A percentile compares a stretch with the other conserved stretches of the same genome.
These are phyloP conservation scores for Sclerotinia subarctica DNA, from an alignment of 2,329 filamentous ascomycete species.

Conservation along the genomic window DNA sequence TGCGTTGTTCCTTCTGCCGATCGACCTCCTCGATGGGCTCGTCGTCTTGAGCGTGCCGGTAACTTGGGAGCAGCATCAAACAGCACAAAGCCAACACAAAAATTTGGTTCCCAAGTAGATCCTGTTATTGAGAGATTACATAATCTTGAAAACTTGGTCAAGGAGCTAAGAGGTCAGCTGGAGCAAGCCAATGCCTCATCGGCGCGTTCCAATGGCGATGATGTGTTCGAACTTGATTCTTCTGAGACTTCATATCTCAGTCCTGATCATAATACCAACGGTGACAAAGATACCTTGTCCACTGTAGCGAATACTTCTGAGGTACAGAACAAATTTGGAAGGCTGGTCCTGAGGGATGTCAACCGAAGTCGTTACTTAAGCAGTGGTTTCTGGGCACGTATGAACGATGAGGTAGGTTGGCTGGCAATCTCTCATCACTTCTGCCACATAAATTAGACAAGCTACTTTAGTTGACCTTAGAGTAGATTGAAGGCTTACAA, in stretches of 20 bases:
- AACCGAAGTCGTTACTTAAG: slow-evolving; percentile 45
- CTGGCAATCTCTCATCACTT: neutral
- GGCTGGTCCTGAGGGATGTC: slow-evolving; percentile 47
- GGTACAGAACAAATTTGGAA: slow-evolving; percentile 46
- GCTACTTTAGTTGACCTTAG: slow-evolving; percentile 26
- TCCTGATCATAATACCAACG: slow-evolving; percentile 28
- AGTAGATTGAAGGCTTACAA: slow-evolving; percentile 46
- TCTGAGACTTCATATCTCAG: slow-evolving; percentile 33
- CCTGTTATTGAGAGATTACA: slow-evolving; percentile 50
- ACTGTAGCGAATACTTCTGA: neutral
- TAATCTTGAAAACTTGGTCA: slow-evolving; percentile 51
- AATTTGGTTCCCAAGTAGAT: slow-evolving; percentile 34
- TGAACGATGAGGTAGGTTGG: slow-evolving; percentile 52
- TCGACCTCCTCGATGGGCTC: slow-evolving; percentile 53
- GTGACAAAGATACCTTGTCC: slow-evolving; percentile 13
- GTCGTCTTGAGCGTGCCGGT: slow-evolving; percentile 46
- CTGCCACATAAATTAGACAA: slow-evolving; percentile 19
- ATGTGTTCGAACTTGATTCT: slow-evolving; percentile 32
- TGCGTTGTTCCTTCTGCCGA: slow-evolving; percentile 51
- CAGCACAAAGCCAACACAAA: slow-evolving; percentile 24
- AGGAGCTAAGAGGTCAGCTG: slow-evolving; percentile 48
- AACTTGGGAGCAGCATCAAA: slow-evolving; percentile 30
- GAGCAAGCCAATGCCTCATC: slow-evolving; percentile 42
- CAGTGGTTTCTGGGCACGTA: slow-evolving; percentile 53
- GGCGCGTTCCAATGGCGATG: neutral